A percentile compares a stretch with the other conserved stretches of the same genome.
These are phyloP conservation scores for Butyriboletus appendiculatus DNA, from an alignment of 1,284 basidiomycete genomes.

Conservation along the genomic window DNA sequence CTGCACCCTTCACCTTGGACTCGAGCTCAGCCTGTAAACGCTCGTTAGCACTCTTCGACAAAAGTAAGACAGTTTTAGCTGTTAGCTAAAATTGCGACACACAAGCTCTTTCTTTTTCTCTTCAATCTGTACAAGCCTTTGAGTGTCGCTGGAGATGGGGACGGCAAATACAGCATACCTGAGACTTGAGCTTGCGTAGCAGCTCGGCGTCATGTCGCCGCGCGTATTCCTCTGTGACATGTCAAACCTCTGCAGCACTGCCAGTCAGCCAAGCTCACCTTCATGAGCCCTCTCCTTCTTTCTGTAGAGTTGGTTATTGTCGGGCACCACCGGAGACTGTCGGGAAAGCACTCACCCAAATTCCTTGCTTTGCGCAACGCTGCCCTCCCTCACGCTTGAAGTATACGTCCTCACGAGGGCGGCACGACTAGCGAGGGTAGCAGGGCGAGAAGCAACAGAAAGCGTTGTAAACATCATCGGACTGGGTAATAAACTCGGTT, in stretches of 20 bases:
- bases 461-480: conserved; percentile 41
- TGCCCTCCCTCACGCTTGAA: conserved; percentile 48
- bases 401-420: conserved; percentile 40
- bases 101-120: conserved; percentile 61
- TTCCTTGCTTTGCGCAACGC: conserved; percentile 57
- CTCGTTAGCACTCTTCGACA: conserved; percentile 17
- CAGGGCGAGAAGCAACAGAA: conserved; percentile 47
- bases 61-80: conserved; percentile 13
- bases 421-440: conserved; percentile 28
- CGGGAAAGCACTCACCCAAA: conserved; percentile 46
- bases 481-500: not conserved
- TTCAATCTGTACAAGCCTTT: conserved; percentile 46
- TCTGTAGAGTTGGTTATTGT: conserved; percentile 38
- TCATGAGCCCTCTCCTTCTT: conserved; percentile 76
- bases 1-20: conserved; percentile 26
- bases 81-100: conserved; percentile 21
- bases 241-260: not conserved
- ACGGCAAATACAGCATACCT: conserved; percentile 43
- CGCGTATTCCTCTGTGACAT: conserved; percentile 55
- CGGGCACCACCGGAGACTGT: not conserved
- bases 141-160: not conserved
- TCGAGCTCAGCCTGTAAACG: conserved; percentile 30
- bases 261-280: conserved; percentile 38
- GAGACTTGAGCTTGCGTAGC: conserved; percentile 54
- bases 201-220: conserved; percentile 56